Evolutionary conservation across 192 early-diverging fungal genomes (phyloP), one percentile per base, ranked within the genome.

Genomic region (Linnemannia zychae): DNA sequence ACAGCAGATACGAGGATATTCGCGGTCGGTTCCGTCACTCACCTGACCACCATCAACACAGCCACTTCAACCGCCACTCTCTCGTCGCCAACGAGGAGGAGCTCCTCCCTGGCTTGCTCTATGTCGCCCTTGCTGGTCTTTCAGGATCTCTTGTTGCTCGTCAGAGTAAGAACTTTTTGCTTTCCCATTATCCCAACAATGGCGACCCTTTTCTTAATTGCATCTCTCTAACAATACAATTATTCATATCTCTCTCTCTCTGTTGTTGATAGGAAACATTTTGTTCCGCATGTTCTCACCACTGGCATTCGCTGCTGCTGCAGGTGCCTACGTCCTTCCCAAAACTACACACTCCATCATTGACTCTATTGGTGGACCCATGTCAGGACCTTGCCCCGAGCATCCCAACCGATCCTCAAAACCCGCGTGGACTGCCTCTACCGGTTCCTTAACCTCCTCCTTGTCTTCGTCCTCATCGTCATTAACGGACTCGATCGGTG

Each of bases 271-370:
- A 84, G 82, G 82, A 40, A 84, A 84, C 57, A 79, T 84, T 36
- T 38, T 84, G 47, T 67, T 84, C 74, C 66, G 82, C 0, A 71
- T 84, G 72, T 79, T 84, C 74, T 84, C 82, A 0, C 82, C 82
- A 4, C 48, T 84, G 67, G 82, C 82, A 0, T 84, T 84, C 33
- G 82, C 76, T 12, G 70, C 82, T 1, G 82, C 82, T 6, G 82
- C 76, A 31, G 82, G 82, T 9, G 82, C 82, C 4, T 84, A 75
- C 60, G 78, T 84, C 60, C 44, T 84, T 20, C 82, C 82, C 9
- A 66, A 68, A 33, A 76, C 77, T 2, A 84, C 82, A 12, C 82
- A 84, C 37, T n/a, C 65, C 15, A 72, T 79, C 20, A 57, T 84
- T 7, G 82, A 79, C 13, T 70, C 82, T 0, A 71, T 84, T 6